Base-by-base conservation (phyloP, 75 land plant species). In the Pseudotsuga menziesii region DNA sequence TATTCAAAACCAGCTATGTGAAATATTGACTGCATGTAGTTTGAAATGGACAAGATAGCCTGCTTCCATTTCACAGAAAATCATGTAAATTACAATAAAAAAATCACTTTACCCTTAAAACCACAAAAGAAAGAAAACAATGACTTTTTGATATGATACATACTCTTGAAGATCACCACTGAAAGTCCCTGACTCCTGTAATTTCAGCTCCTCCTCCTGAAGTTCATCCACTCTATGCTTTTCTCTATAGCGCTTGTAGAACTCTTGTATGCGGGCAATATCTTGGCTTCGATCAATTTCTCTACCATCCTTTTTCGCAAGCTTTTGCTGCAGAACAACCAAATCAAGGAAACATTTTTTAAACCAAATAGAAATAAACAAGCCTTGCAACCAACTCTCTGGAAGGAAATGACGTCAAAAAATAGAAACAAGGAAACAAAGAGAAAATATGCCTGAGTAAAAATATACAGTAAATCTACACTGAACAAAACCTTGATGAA, bases 271-370 rank as follows among this genome's bases (percentile, higher is more conserved):
- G 5, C 88, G 81, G 35, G 78, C 82, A 77, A 95, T 87, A 73
- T 97, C 99, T 56, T 85, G 91, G 81, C 88, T 95, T 52, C 98
- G 88, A 82, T 97, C 98, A 54, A 93, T 87, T 59, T 72, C 61
- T 83, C 86, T 88, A 26, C 87, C 94, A 26, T 97, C 98, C 81
- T 74, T 87, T 72, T 90, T 91, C 4, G 94, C 88, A 22, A 86
- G 88, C 79, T 92, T 97, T 97, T 95, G 99, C 99, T 97, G 99
- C 61, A 85, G 75, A 57, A 56, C 5, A 29, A 52, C 72, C 39
- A 69, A 69, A 41, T 23, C 17, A 67, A 17, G 52, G 23, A 57
- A 52, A 12, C 72, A 75, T 61, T 72, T 74, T 57, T 41, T n/a
- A 20, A 29, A 19, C 4, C 19, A 74, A 82, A 75, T 20, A 15